Base-by-base conservation (phyloP, 192 early-diverging fungal species). In the Backusella macrospora region DNA sequence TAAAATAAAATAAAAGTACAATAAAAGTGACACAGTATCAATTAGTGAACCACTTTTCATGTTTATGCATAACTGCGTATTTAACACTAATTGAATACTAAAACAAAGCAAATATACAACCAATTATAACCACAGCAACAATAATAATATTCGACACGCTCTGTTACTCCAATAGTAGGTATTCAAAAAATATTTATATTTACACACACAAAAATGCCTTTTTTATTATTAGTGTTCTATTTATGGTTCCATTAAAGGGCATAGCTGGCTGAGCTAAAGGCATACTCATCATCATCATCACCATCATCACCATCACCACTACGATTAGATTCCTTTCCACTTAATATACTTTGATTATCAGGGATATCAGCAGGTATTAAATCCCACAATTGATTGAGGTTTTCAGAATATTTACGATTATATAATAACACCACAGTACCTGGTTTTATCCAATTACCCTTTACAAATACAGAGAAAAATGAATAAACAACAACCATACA, bases 181-280 rank as follows among this genome's bases (percentile, higher is more conserved):
- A 6, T 14, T 12, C 45, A 46, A 46, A 14, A 10, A 4, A 46
- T 46, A 4, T 46, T 46, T 46, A 46, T 46, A 34, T 34, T 34
- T 71, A 29, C 59, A 44, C 62, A 55, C 6, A 72, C 45, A 18
- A 40, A 55, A 21, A 42, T 70, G n/a, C n/a, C 21, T 40, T 52
- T 13, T 70, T 38, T 70, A 47, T 47, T 65, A 40, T 74, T 52
- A 42, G n/a, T 29, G 16, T 71, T 47, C 38, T 46, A 43, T 48
- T 38, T 52, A 55, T 66, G 69, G 29, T 34, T 34, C 29, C 29
- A 34, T 34, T 34, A 80, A 21, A 80, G 43, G 14, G 74, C 78
- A 73, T 80, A 80, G 49, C 70, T 80, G n/a, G 78, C 78, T 43
- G 74, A 73, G 39, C 70, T 76, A 72, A 80, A 80, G 39, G 65